Conservation (phyloP, 805 yeast species). For the Suhomyces sp. region DNA sequence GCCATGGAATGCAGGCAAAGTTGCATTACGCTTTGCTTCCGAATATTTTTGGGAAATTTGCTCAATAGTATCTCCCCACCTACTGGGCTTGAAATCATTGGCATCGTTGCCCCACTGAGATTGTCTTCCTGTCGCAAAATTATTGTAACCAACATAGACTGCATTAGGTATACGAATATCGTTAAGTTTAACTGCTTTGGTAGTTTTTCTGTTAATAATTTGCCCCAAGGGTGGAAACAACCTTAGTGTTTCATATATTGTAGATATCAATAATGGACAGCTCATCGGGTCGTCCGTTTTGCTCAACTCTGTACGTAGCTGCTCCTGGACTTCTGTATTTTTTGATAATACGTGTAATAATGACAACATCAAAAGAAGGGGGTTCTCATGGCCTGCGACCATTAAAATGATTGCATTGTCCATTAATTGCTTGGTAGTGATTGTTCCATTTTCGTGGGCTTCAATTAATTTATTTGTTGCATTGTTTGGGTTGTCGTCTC, state of each 20-base stretch:
- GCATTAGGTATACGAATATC: slow-evolving; percentile 47
- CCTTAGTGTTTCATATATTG: slow-evolving; percentile 47
- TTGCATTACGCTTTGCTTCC: slow-evolving; percentile 42
- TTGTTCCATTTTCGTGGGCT: slow-evolving; percentile 33
- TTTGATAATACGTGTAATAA: slow-evolving; percentile 47
- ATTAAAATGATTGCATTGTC: slow-evolving; percentile 55
- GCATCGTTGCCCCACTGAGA: slow-evolving; percentile 45
- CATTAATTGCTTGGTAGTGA: slow-evolving; percentile 45
- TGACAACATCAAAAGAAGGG: slow-evolving; percentile 50
- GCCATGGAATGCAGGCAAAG: slow-evolving; percentile 56
- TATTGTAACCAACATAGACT: slow-evolving; percentile 54
- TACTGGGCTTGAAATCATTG: slow-evolving; percentile 41
- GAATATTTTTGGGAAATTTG: slow-evolving; percentile 41
- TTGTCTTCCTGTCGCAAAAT: slow-evolving; percentile 50
- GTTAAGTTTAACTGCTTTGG: slow-evolving; percentile 38
- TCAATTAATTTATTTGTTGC: slow-evolving; percentile 40
- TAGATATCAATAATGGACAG: slow-evolving; percentile 27
- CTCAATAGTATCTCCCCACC: slow-evolving; percentile 49
- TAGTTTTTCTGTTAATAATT: slow-evolving; percentile 49
- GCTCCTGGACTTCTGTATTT: slow-evolving; percentile 29
- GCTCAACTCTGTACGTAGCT: slow-evolving; percentile 20
- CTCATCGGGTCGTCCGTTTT: neutral
- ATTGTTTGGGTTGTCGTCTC: slow-evolving; percentile 19
- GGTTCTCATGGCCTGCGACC: slow-evolving; percentile 66
- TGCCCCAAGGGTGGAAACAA: slow-evolving; percentile 57